phyloP scores from a whole-genome alignment of 805 yeast species.

The Hanseniaspora lindneri region DNA sequence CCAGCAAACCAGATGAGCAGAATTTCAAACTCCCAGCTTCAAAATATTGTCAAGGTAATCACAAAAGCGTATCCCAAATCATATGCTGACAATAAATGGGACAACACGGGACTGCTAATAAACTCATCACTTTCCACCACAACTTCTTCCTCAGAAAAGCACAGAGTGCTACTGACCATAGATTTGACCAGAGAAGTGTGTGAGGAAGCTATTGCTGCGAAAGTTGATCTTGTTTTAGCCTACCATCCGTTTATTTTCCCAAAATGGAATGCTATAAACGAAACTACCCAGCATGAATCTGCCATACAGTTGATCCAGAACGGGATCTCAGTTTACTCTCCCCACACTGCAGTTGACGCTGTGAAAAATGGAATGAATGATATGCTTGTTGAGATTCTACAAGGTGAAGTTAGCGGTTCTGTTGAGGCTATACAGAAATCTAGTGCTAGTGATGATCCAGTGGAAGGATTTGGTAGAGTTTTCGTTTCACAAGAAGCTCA shows the following conservation, averaged over 20 bases:
- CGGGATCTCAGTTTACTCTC: slow-evolving; percentile 82
- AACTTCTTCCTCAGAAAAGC: slow-evolving; percentile 17
- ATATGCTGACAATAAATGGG: slow-evolving; percentile 85
- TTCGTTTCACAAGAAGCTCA: slow-evolving; percentile 37
- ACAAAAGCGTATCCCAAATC: slow-evolving; percentile 69
- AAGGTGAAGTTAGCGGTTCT: slow-evolving; percentile 33
- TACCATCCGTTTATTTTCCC: slow-evolving; percentile 92
- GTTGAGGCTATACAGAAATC: slow-evolving; percentile 24
- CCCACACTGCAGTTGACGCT: slow-evolving; percentile 94
- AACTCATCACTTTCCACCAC: slow-evolving; percentile 36
- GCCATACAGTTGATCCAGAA: slow-evolving; percentile 58
- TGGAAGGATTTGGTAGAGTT: slow-evolving; percentile 69
- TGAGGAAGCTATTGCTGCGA: slow-evolving; percentile 59
- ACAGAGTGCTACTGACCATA: slow-evolving; percentile 51
- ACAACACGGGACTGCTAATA: slow-evolving; percentile 82
- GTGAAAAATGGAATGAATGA: slow-evolving; percentile 89
- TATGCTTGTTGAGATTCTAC: slow-evolving; percentile 62
- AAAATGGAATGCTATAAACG: slow-evolving; percentile 64
- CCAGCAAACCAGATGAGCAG: neutral
- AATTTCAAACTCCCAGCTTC: neutral
- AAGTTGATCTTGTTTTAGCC: slow-evolving; percentile 56
- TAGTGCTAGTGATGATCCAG: slow-evolving; percentile 8
- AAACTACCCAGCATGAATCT: slow-evolving; percentile 68
- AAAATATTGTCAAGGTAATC: slow-evolving; percentile 29
- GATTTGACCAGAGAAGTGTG: slow-evolving; percentile 78